Base-by-base conservation (phyloP, 106 monocot species). In the Acorus calamus region DNA sequence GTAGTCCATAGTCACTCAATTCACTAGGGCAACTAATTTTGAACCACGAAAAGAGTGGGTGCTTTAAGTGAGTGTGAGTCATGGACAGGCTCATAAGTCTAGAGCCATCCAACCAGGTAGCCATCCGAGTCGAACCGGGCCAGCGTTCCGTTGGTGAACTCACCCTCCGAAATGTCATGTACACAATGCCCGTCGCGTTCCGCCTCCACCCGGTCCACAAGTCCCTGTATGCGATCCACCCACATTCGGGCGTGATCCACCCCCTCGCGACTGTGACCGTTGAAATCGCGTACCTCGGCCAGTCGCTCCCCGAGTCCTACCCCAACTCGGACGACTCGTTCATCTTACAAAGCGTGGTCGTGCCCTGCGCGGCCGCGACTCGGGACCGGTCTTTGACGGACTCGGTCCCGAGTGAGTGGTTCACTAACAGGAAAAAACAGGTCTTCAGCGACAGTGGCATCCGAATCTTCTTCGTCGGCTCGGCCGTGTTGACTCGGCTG, bases 131-230 rank as follows among this genome's bases (percentile, higher is more conserved):
- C 46, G 83, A 83, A 44, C 72, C 75, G 4, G 72, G 79, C 4
- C 71, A 73, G 61, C 49, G 58, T 56, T 72, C 72, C 52, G 14
- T 8, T 41, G 83, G 83, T 56, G 48, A 64, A 49, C 43, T 83
- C 2, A 72, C 68, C 28, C 78, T 83, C 4, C 71, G 83, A 46
- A 83, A 83, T 52, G 72, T 76, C 53, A 83, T 83, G 83, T 61
- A 79, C 75, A 83, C 83, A 1, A 83, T 83, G 83, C 83, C 83
- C 42, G 83, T 83, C 3, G 83, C 83, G 5, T 83, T 72, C 72
- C 71, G 78, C 46, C 50, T 83, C 14, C 71, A 79, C 42, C 75
- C 83, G 7, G 42, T 62, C 50, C 69, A 72, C 65, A 51, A 50
- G 43, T 8, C 64, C 14, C 71, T 75, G 41, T 83, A 72, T 68